phyloP scores from a whole-genome alignment of 1,139 yeast genomes.

The Suhomyces panamericanus region DNA sequence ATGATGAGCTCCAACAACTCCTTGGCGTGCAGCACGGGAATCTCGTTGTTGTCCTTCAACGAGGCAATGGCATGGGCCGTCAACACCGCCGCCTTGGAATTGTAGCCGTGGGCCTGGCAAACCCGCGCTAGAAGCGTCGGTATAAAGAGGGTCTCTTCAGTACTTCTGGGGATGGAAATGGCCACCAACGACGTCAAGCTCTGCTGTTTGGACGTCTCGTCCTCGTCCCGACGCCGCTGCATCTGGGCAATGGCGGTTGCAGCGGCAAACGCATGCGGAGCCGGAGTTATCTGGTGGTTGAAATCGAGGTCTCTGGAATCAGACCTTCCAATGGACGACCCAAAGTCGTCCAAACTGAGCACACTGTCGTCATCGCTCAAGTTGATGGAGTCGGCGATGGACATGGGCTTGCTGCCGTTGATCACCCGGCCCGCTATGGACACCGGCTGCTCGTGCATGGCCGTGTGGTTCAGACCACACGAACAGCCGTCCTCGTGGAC shows the following conservation, averaged over 20 bases:
- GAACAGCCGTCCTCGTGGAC: slow-evolving; percentile 55
- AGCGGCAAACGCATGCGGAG: slow-evolving; percentile 76
- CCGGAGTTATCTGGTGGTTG: slow-evolving; percentile 57
- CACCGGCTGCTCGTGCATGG: slow-evolving; percentile 62
- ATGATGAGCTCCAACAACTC: slow-evolving; percentile 28
- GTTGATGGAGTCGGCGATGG: slow-evolving; percentile 39
- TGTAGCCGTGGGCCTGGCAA: slow-evolving; percentile 68
- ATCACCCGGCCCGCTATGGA: slow-evolving; percentile 43
- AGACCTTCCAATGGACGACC: not conserved
- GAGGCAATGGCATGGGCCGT: slow-evolving; percentile 72
- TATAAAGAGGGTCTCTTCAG: slow-evolving; percentile 72
- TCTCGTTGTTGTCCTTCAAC: slow-evolving; percentile 48
- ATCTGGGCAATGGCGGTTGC: slow-evolving; percentile 65
- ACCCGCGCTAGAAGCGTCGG: slow-evolving; percentile 69
- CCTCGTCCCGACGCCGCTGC: slow-evolving; percentile 35
- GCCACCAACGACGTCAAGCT: slow-evolving; percentile 66
- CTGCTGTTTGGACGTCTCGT: slow-evolving; percentile 47
- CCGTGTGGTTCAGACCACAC: slow-evolving; percentile 30
- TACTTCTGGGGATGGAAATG: slow-evolving; percentile 70
- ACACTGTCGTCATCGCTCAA: slow-evolving; percentile 51
- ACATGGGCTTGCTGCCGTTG: slow-evolving; percentile 22
- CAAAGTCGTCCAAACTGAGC: slow-evolving; percentile 32
- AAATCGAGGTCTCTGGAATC: slow-evolving; percentile 14
- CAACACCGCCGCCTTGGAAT: slow-evolving; percentile 63
- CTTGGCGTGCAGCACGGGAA: slow-evolving; percentile 12